These are phyloP conservation scores for Larix kaempferi DNA, from an alignment of 75 land plant species.

Conservation along the genomic window DNA sequence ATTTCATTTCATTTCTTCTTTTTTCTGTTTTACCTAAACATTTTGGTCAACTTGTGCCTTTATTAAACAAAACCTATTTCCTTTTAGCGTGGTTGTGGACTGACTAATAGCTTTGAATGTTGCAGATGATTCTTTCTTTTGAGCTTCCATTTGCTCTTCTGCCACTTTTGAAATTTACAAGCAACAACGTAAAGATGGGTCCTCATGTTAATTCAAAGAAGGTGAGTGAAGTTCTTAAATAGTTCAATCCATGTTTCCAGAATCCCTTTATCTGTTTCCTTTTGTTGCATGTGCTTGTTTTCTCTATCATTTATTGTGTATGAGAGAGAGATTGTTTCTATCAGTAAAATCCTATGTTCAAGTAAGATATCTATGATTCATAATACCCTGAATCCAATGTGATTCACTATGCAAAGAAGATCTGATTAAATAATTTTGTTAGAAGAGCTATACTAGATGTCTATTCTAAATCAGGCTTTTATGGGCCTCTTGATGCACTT, in stretches of 20 bases:
- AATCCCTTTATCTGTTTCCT: not conserved
- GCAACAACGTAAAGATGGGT: constrained; percentile 47
- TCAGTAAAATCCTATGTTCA: not conserved
- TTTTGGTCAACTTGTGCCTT: not conserved
- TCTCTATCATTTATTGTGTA: not conserved
- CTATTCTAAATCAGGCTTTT: too few species aligned
- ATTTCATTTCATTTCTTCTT: not conserved
- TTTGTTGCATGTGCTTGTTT: not conserved
- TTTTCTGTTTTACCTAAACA: not conserved
- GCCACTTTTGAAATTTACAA: constrained; percentile 43
- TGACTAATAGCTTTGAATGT: not conserved
- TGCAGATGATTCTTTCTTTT: constrained; percentile 42
- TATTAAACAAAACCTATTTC: not conserved
- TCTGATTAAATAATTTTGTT: too few species aligned
- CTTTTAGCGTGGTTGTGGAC: not conserved
- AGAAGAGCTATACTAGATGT: too few species aligned
- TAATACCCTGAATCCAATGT: too few species aligned
- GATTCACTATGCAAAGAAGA: too few species aligned
- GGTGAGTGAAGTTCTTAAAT: not conserved
- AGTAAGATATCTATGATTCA: not conserved
- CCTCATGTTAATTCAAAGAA: constrained; percentile 20
- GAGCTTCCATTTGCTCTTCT: constrained; percentile 39
- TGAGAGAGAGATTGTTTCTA: not conserved
- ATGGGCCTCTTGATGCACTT: too few species aligned
- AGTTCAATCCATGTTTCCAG: not conserved